These are phyloP conservation scores for Aureobasidium mangrovei DNA, from an alignment of 2,329 filamentous ascomycete genomes.

Conservation along the genomic window DNA sequence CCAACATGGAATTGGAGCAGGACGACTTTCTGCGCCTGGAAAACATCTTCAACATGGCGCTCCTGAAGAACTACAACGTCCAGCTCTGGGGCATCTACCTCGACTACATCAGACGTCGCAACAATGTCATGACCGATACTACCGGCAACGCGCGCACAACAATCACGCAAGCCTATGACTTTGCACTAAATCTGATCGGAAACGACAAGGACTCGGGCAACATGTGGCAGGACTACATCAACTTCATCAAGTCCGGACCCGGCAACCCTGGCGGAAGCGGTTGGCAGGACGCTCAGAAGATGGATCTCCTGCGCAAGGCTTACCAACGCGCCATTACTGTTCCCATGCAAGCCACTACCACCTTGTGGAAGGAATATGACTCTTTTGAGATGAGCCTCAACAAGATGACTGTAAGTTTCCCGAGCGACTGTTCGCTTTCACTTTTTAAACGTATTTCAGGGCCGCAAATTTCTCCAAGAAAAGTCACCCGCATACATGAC, in stretches of 20 bases:
- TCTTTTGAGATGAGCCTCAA: slow-evolving; percentile 91
- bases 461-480: slow-evolving; percentile 89
- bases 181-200: slow-evolving; percentile 81
- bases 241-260: slow-evolving; percentile 82
- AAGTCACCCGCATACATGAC: slow-evolving; percentile 93
- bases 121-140: slow-evolving; percentile 75
- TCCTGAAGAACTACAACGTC: slow-evolving; percentile 72
- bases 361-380: slow-evolving; percentile 95
- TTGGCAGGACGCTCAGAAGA: slow-evolving; percentile 98
- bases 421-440: slow-evolving; percentile 16
- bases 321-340: slow-evolving; percentile 86
- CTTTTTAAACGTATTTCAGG: slow-evolving; percentile 42
- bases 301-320: slow-evolving; percentile 83
- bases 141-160: slow-evolving; percentile 67
- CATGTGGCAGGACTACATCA: slow-evolving; percentile 91
- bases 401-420: slow-evolving; percentile 66
- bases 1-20: slow-evolving; percentile 79
- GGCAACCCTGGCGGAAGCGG: slow-evolving; percentile 69
- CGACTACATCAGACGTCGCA: slow-evolving; percentile 85
- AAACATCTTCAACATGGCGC: slow-evolving; percentile 69
- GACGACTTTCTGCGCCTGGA: slow-evolving; percentile 77
- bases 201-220: slow-evolving; percentile 82
- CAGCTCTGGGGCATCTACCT: slow-evolving; percentile 88
- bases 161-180: slow-evolving; percentile 81
- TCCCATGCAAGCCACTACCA: slow-evolving; percentile 73